Conservation (phyloP, 2,329 filamentous ascomycete species). For the Aspergillus vadensis region DNA sequence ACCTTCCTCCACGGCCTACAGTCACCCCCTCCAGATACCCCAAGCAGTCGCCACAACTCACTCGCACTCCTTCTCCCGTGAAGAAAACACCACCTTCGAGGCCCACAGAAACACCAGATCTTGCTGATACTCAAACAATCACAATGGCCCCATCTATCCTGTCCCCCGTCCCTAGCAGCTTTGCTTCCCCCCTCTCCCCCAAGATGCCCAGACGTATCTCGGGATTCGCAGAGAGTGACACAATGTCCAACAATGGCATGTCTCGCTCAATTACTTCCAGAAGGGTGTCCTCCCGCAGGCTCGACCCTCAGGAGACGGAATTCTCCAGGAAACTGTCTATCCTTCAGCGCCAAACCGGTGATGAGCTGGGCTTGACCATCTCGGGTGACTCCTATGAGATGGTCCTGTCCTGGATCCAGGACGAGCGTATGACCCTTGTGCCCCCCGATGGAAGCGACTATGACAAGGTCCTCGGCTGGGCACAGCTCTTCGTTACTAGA, state of each 20-base stretch:
- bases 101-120: neutral
- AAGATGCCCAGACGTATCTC: constrained; percentile 9
- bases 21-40: constrained; percentile 7
- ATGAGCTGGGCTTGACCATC: constrained; percentile 15
- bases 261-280: constrained; percentile 12
- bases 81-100: neutral
- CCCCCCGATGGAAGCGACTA: constrained; percentile 46
- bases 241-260: constrained; percentile 12
- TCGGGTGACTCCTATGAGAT: constrained; percentile 15
- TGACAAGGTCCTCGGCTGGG: constrained; percentile 46
- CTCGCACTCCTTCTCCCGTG: neutral
- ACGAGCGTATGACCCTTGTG: constrained; percentile 42
- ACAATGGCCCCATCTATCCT: constrained; percentile 4
- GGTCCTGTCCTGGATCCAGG: constrained; percentile 36
- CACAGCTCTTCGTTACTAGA: constrained; percentile 42
- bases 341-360: constrained; percentile 17
- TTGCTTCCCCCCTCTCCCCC: constrained; percentile 10
- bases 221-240: constrained; percentile 11
- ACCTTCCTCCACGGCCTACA: constrained; percentile 10
- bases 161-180: constrained; percentile 1
- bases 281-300: constrained; percentile 15
- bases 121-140: neutral
- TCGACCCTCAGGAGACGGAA: constrained; percentile 11
- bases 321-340: constrained; percentile 19
- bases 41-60: constrained; percentile 10